Base-by-base conservation (phyloP, 2,329 filamentous ascomycete genomes). In the Coniochaeta hoffmannii region DNA sequence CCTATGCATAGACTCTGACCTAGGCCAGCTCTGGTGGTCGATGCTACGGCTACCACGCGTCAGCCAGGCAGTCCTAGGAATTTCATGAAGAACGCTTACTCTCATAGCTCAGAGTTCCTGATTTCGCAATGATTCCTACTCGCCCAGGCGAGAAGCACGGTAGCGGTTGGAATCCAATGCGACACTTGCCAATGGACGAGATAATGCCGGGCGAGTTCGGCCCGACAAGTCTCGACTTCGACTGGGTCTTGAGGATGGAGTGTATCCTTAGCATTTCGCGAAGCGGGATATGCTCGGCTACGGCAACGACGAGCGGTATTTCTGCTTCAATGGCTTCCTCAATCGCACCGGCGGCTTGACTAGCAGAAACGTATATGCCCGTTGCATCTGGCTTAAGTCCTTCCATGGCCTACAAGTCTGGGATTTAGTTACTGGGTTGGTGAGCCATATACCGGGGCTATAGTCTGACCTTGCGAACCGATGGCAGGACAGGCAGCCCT, bases 161-260 rank as follows among this genome's bases (percentile, higher is more conserved):
- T 12, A 92, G 73, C 5, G 89, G 89, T 67, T 91, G 88, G 65
- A 92, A 91, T 0, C 62, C 60, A 54, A 63, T 63, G 17, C 87
- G 56, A 62, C 88, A 92, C 2, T 83, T 85, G 53, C 91, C 88
- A 22, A 85, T 79, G 0, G 88, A 85, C 4, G 87, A 87, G 56
- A 92, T 90, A 58, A 93, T 90, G 0, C 89, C 89, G 0, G 89
- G 88, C 19, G 86, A 88, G 66, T 92, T 93, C n/a, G 89, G 86
- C 1, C 89, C 89, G 0, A 93, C 86, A 0, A 93, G 76, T 7
- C 89, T 76, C 0, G 86, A 88, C 61, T 81, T 86, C 1, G 79
- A 85, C 65, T 92, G 89, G 0, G 86, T 87, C 58, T 82, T 76
- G 4, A 92, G 76, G 51, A 90, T 84, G 24, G 85, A 84, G 53